Percentiles rank a stretch among this genome's conserved stretches.
Conservation (phyloP, 805 yeast species). For the Pichia scutulata region DNA sequence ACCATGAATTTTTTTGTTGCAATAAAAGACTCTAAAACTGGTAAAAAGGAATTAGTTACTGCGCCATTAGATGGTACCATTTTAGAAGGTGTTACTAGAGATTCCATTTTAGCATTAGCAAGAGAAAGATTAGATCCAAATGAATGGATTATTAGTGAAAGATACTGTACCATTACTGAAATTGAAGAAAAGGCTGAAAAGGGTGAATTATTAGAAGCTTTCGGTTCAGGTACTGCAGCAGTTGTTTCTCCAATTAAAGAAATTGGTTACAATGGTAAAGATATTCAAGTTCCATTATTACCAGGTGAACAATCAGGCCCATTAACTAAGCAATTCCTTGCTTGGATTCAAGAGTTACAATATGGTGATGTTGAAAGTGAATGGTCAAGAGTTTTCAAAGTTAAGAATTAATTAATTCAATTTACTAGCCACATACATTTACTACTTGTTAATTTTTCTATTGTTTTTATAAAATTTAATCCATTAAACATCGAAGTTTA, state of each 20-base stretch:
- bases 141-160: conserved; percentile 81
- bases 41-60: conserved; percentile 86
- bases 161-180: conserved; percentile 76
- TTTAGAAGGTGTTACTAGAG: conserved; percentile 94
- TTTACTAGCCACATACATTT: no score
- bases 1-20: conserved; percentile 94
- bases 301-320: conserved; percentile 75
- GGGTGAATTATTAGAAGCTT: conserved; percentile 88
- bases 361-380: conserved; percentile 74
- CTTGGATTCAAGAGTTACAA: conserved; percentile 86
- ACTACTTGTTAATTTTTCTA: no score
- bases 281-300: conserved; percentile 70
- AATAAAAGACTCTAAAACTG: conserved; percentile 64
- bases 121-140: conserved; percentile 64
- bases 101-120: conserved; percentile 71
- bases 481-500: neutral
- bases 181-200: conserved; percentile 66
- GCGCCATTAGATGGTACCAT: conserved; percentile 98
- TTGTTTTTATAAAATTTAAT: neutral
- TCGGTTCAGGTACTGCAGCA: conserved; percentile 97
- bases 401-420: neutral
- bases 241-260: conserved; percentile 88
- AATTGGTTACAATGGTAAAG: conserved; percentile 71
- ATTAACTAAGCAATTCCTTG: conserved; percentile 66
- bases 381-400: conserved; percentile 36